Percentiles rank a stretch among this genome's conserved stretches.
Conservation (phyloP, 495 filamentous ascomycete species). For the Cercophora newfieldiana region DNA sequence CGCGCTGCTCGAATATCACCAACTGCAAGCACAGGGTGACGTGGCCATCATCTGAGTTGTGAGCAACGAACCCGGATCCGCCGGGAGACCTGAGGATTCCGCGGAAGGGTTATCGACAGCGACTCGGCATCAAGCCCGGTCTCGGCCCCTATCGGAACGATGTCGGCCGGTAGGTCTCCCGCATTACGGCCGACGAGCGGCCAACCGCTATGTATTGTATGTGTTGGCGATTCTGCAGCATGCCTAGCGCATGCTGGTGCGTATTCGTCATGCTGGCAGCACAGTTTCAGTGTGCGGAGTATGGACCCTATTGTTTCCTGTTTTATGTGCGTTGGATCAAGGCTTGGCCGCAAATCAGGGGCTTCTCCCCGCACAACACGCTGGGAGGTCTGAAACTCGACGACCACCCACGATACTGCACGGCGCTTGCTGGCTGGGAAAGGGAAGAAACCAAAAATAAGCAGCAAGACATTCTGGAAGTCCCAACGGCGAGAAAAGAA, state of each 20-base stretch:
- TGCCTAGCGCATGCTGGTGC: background rate
- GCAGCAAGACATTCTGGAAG: background rate
- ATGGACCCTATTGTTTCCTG: conserved; percentile 2
- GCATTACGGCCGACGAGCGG: background rate
- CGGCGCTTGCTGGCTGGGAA: conserved; percentile 5
- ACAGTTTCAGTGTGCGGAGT: background rate
- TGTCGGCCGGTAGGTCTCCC: background rate
- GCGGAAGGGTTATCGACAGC: background rate
- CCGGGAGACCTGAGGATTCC: background rate
- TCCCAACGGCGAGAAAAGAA: background rate
- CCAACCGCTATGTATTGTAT: background rate
- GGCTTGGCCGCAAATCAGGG: conserved; percentile 9
- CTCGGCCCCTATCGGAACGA: conserved; percentile 1
- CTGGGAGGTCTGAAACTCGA: conserved; percentile 7
- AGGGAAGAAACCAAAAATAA: conserved; percentile 8
- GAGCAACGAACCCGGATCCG: background rate
- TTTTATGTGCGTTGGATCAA: background rate
- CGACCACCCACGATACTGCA: background rate
- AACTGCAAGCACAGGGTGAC: conserved; percentile 13
- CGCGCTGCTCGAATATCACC: background rate
- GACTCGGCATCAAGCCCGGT: background rate
- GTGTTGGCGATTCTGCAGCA: background rate
- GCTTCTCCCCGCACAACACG: background rate
- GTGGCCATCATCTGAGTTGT: conserved; percentile 7
- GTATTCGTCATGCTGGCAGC: background rate